Percentiles rank a stretch among this genome's conserved stretches.
Evolutionary conservation across 2,329 filamentous ascomycete genomes (phyloP).

Genomic region (Pseudogymnoascus sp.): DNA sequence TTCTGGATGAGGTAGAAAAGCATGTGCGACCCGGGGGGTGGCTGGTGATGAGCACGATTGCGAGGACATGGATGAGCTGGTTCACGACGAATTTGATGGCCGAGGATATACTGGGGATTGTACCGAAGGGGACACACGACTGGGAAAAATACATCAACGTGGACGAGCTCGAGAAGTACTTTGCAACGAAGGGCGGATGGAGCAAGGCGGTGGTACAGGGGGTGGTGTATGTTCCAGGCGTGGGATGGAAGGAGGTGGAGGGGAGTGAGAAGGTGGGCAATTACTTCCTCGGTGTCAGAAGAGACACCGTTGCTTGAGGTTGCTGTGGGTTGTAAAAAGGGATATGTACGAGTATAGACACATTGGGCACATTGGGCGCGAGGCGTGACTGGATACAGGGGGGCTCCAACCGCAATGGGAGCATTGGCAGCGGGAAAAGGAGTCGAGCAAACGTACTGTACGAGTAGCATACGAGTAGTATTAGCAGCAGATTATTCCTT

Average conservation of each 20-base stretch:
- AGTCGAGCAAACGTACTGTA: slow-evolving; percentile 4
- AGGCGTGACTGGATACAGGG: slow-evolving; percentile 9
- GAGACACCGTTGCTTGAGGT: slow-evolving; percentile 23
- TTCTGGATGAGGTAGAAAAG: slow-evolving; percentile 61
- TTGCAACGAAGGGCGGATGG: slow-evolving; percentile 49
- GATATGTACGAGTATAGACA: background rate
- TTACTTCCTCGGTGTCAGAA: slow-evolving; percentile 87
- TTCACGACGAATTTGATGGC: slow-evolving; percentile 87
- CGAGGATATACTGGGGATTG: slow-evolving; percentile 78
- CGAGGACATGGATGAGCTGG: slow-evolving; percentile 81
- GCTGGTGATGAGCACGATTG: slow-evolving; percentile 88
- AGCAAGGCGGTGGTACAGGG: slow-evolving; percentile 59
- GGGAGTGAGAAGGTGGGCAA: slow-evolving; percentile 85
- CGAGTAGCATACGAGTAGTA: background rate
- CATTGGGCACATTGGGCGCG: slow-evolving; percentile 11
- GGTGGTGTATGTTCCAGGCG: slow-evolving; percentile 79
- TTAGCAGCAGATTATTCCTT: slow-evolving; percentile 5
- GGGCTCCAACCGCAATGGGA: background rate
- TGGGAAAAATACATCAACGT: slow-evolving; percentile 95
- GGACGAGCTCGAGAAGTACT: slow-evolving; percentile 57
- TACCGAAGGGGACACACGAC: slow-evolving; percentile 88
- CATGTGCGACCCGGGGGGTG: slow-evolving; percentile 87
- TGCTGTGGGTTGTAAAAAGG: background rate
- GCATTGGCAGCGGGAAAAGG: background rate
- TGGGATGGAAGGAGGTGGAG: slow-evolving; percentile 79